These are phyloP conservation scores for Triticum timopheevii DNA, from an alignment of 176 grass and related monocot species.

Conservation along the genomic window DNA sequence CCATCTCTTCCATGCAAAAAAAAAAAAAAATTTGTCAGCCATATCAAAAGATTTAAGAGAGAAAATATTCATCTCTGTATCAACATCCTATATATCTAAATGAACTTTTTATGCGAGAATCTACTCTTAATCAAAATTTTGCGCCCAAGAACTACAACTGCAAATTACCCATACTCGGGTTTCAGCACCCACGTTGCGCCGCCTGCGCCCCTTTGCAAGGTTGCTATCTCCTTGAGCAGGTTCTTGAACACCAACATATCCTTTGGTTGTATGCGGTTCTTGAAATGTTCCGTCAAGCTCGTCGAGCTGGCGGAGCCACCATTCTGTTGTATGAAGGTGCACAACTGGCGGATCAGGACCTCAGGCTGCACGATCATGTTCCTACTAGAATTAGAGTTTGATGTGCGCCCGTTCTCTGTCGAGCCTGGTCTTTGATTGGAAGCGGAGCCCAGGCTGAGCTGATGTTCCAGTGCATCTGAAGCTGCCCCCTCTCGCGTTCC, in stretches of 20 bases:
- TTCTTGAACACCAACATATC: conserved; percentile 83
- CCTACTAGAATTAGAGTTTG: conserved; percentile 28
- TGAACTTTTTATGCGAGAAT: neutral
- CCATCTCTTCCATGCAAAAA: conserved; percentile 21
- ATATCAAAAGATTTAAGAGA: neutral
- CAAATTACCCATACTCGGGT: conserved; percentile 53
- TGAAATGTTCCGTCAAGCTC: conserved; percentile 73
- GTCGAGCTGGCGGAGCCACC: conserved; percentile 57
- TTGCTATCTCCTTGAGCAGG: conserved; percentile 81
- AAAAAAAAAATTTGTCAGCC: conserved; percentile 16
- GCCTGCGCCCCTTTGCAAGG: conserved; percentile 47
- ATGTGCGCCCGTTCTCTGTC: conserved; percentile 16
- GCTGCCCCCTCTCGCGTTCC: conserved; percentile 70
- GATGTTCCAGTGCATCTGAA: conserved; percentile 74
- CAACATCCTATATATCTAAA: neutral
- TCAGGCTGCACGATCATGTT: conserved; percentile 68
- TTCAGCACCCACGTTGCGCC: conserved; percentile 74
- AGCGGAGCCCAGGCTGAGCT: conserved; percentile 50
- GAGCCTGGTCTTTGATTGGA: conserved; percentile 17
- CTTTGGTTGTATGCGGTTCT: conserved; percentile 61
- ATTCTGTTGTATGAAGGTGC: conserved; percentile 71
- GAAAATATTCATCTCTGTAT: neutral
- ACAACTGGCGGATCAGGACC: conserved; percentile 69
- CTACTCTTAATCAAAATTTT: conserved; percentile 2
- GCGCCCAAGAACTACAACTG: neutral